phyloP scores from a whole-genome alignment of 257 asterid genomes.

The Petunia axillaris region DNA sequence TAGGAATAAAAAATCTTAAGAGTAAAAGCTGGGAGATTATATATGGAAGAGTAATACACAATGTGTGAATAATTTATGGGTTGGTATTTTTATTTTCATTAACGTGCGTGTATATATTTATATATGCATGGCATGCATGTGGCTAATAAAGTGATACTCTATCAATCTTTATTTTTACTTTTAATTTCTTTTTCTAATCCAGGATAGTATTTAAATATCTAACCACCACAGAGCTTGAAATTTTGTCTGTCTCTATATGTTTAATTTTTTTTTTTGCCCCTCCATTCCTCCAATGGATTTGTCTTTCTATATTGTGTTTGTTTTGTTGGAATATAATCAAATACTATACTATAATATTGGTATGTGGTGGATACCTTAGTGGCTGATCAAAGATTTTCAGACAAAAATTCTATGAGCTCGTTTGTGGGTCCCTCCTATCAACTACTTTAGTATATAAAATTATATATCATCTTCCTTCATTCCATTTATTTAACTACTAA shows the following conservation, averaged over 20 bases:
- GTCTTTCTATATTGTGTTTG: constrained; percentile 29
- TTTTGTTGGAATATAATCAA: constrained; percentile 22
- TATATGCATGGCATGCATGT: constrained; percentile 35
- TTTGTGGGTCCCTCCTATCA: constrained; percentile 18
- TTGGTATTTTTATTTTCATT: background rate
- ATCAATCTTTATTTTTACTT: background rate
- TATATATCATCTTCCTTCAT: background rate
- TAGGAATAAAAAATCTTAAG: no score
- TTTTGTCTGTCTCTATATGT: constrained; percentile 29
- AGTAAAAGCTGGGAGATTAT: no score
- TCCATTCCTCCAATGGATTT: constrained; percentile 5
- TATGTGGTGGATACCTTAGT: constrained; percentile 18
- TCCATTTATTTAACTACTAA: background rate
- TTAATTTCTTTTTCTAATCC: constrained; percentile 6
- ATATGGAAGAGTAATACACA: no score
- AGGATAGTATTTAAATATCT: background rate
- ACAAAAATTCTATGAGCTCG: constrained; percentile 26
- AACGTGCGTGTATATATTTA: background rate
- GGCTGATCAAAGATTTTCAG: constrained; percentile 20
- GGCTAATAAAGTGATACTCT: constrained; percentile 42
- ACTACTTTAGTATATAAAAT: background rate
- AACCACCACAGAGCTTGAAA: constrained; percentile 20
- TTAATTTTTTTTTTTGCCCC: constrained; percentile 3
- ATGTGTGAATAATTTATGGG: no score
- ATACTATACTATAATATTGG: background rate